Conservation (phyloP, 2,329 filamentous ascomycete genomes). For the Diaporthe aspalathi region DNA sequence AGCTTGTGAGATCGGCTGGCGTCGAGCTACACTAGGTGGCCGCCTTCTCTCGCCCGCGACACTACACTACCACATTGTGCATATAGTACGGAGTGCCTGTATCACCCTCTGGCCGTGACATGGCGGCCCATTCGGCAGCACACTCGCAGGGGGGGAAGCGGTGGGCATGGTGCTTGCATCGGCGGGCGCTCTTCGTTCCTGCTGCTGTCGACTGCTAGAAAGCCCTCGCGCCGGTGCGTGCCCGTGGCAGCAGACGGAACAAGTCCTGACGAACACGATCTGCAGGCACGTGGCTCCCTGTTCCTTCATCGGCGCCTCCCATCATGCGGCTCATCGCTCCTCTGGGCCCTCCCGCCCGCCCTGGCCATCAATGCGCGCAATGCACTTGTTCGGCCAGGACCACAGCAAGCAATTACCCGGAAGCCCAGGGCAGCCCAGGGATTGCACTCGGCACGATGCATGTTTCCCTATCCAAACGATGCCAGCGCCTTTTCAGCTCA, state of each 20-base stretch:
- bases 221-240: constrained; percentile 10
- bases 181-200: not conserved
- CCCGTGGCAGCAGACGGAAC: constrained; percentile 10
- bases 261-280: constrained; percentile 30
- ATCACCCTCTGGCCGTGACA: not conserved
- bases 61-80: too few relatives aligned
- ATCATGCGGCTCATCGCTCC: constrained; percentile 29
- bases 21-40: constrained; percentile 4
- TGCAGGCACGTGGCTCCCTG: constrained; percentile 31
- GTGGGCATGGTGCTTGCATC: not conserved
- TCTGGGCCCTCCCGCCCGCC: constrained; percentile 16
- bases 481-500: constrained; percentile 23
- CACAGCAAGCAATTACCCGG: constrained; percentile 15
- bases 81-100: too few relatives aligned
- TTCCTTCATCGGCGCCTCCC: constrained; percentile 21
- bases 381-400: constrained; percentile 28
- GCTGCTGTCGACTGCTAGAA: constrained; percentile 11
- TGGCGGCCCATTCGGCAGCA: too few relatives aligned
- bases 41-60: not conserved
- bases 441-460: constrained; percentile 22
- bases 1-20: not conserved
- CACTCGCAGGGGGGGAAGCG: not conserved
- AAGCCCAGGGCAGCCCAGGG: not conserved
- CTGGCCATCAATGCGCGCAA: constrained; percentile 11
- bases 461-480: constrained; percentile 17